Base-by-base conservation (phyloP, 2,329 filamentous ascomycete species). In the Verticillium nonalfalfae region DNA sequence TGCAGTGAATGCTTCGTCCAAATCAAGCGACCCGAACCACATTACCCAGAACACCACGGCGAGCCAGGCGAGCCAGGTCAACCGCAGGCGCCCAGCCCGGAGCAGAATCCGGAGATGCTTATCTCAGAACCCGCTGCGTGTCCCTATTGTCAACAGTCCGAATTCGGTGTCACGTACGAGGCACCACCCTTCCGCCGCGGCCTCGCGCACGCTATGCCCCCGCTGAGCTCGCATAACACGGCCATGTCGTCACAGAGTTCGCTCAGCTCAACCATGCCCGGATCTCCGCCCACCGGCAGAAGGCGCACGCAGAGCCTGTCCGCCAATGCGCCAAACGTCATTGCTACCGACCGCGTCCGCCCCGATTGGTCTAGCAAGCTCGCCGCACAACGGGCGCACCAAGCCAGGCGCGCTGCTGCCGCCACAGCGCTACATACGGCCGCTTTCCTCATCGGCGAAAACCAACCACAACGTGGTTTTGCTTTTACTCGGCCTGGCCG, bases 1-100 rank as follows among this genome's bases (percentile, higher is more conserved):
- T 99, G 95, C 76, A 98, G 93, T 52, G 95, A 99, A 77, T 99
- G 95, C 74, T 99, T 99, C 70, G 95, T 99, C 4, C 95, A 99
- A 74, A 99, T 99, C 73, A 98, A 97, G 74, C 86, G 95, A 52
- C 88, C 93, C 4, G 94, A 99, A 66, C 93, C 93, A 10, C 91
- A 97, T 73, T 86, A 93, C 45, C 91, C 92, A 1, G 91, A 97
- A 72, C 91, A 95, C 70, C 79, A 83, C 62, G 82, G 80, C n/a
- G 78, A 84, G 57, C 67, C 70, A 26, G 65, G 71, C 62, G 60
- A 66, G 35, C n/a, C 45, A 11, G 45, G 45, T 21, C 45, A 50
- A 18, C 45, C 45, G 45, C 67, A 62, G 40, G 62, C 65, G n/a
- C 61, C 67, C 54, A 76, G 73, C 14, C 75, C 81, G 0, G 82